Evolutionary conservation across 192 early-diverging fungal genomes (phyloP).

Genomic region (Linnemannia zychae): DNA sequence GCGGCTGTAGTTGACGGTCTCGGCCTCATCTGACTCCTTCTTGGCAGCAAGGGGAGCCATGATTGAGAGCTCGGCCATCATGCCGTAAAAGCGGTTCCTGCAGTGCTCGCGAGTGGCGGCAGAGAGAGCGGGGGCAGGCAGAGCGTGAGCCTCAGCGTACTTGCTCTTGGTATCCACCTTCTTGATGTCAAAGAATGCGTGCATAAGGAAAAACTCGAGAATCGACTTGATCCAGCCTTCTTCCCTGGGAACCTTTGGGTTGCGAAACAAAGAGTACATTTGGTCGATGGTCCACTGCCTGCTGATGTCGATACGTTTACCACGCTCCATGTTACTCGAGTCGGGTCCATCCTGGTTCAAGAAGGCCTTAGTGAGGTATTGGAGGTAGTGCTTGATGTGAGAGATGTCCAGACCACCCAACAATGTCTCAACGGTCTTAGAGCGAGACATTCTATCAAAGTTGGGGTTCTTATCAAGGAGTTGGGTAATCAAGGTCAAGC

Average conservation of each 20-base stretch:
- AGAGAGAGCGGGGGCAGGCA: conserved; percentile 71
- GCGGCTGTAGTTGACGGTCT: conserved; percentile 53
- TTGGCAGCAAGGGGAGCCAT: conserved; percentile 59
- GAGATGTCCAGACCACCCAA: conserved; percentile 76
- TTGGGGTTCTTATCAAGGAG: conserved; percentile 81
- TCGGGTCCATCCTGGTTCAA: conserved; percentile 63
- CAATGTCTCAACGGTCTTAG: conserved; percentile 86
- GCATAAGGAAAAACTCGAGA: conserved; percentile 76
- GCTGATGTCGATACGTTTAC: conserved; percentile 63
- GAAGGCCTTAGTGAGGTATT: conserved; percentile 80
- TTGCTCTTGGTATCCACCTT: conserved; percentile 59
- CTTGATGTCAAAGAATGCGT: conserved; percentile 80
- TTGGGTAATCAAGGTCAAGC: conserved; percentile 84
- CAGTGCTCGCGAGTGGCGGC: conserved; percentile 70
- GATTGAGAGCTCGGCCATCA: conserved; percentile 79
- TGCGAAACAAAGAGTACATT: conserved; percentile 81
- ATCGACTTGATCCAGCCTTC: conserved; percentile 79
- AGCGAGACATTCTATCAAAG: conserved; percentile 78
- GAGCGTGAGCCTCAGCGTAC: conserved; percentile 53
- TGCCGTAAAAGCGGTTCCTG: conserved; percentile 69
- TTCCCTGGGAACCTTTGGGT: conserved; percentile 79
- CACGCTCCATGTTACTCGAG: conserved; percentile 48
- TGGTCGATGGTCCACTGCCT: conserved; percentile 88
- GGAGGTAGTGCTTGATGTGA: conserved; percentile 78
- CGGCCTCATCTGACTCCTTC: conserved; percentile 50